Evolutionary conservation across 2,329 filamentous ascomycete species (phyloP).

Genomic region (Lasiodiplodia sp.): DNA sequence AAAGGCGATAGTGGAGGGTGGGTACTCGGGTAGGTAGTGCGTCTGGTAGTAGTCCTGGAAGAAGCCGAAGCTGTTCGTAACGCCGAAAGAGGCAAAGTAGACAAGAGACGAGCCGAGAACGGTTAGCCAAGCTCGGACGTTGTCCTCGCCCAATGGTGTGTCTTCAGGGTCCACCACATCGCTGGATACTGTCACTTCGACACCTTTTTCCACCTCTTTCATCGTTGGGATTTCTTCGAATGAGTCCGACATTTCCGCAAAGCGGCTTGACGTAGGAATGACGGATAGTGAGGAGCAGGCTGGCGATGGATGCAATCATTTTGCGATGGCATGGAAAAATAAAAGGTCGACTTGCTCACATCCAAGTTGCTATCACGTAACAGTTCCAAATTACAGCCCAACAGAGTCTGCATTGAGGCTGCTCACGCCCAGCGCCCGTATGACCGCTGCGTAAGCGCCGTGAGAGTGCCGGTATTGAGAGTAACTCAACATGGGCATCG

Average conservation of each 20-base stretch:
- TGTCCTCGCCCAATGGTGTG: slow-evolving; percentile 1
- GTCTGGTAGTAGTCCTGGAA: slow-evolving; percentile 46
- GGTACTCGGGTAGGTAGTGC: slow-evolving; percentile 33
- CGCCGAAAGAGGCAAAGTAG: slow-evolving; percentile 21
- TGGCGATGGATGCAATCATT: neutral
- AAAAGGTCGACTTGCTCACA: neutral
- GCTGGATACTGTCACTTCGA: neutral
- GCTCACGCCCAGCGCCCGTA: neutral
- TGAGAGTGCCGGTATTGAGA: neutral
- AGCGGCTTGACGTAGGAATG: neutral
- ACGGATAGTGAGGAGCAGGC: neutral
- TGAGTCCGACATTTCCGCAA: no score
- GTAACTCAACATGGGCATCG: neutral
- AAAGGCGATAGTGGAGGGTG: slow-evolving; percentile 15
- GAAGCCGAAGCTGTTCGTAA: slow-evolving; percentile 38
- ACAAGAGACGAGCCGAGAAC: slow-evolving; percentile 18
- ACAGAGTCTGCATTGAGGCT: neutral
- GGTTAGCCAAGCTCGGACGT: slow-evolving; percentile 20
- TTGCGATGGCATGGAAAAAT: slow-evolving; percentile 5
- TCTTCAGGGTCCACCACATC: neutral
- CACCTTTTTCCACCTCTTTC: slow-evolving; percentile 18
- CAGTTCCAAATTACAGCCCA: neutral
- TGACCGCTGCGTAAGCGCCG: neutral
- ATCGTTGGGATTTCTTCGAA: neutral
- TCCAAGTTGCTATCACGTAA: neutral